Percentiles rank a stretch among this genome's conserved stretches.
Conservation (phyloP, 2,329 filamentous ascomycete genomes). For the Plectosphaerella sp. region DNA sequence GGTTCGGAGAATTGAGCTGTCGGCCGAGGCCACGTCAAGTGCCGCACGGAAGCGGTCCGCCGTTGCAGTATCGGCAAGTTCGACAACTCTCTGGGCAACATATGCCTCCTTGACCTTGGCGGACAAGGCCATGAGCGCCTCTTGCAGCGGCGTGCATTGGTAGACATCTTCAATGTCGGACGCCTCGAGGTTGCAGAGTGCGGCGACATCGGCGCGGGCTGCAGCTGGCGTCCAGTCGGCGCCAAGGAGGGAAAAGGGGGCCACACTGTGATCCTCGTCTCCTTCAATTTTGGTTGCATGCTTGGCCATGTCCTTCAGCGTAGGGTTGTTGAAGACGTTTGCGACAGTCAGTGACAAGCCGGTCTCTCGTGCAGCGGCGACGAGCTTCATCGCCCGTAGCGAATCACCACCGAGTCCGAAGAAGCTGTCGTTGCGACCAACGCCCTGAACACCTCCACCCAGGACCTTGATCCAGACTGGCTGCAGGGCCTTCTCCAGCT, state of each 20-base stretch:
- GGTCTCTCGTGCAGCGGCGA: slow-evolving; percentile 34
- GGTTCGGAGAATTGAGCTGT: slow-evolving; percentile 40
- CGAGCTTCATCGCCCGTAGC: slow-evolving; percentile 45
- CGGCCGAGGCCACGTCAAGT: slow-evolving; percentile 31
- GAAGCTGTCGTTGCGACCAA: slow-evolving; percentile 37
- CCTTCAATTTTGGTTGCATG: slow-evolving; percentile 21
- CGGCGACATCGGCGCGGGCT: slow-evolving; percentile 31
- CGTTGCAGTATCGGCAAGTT: slow-evolving; percentile 28
- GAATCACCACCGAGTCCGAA: slow-evolving; percentile 47
- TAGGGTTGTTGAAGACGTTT: slow-evolving; percentile 39
- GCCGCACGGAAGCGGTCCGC: slow-evolving; percentile 34
- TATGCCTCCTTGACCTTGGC: slow-evolving; percentile 47
- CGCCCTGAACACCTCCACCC: slow-evolving; percentile 21
- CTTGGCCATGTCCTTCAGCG: slow-evolving; percentile 37
- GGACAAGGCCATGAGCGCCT: slow-evolving; percentile 49
- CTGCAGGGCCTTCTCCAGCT: slow-evolving; percentile 30
- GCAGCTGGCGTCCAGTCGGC: slow-evolving; percentile 24
- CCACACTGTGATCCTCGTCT: slow-evolving; percentile 11
- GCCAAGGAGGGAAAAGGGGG: slow-evolving; percentile 34
- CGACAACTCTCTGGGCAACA: slow-evolving; percentile 43
- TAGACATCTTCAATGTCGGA: slow-evolving; percentile 44
- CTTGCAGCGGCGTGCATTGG: slow-evolving; percentile 50
- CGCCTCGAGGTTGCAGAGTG: slow-evolving; percentile 31
- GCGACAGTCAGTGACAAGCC: slow-evolving; percentile 38
- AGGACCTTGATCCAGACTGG: slow-evolving; percentile 33